These are phyloP conservation scores for Colletotrichum abscissum DNA, from an alignment of 2,329 filamentous ascomycete species.

Conservation along the genomic window DNA sequence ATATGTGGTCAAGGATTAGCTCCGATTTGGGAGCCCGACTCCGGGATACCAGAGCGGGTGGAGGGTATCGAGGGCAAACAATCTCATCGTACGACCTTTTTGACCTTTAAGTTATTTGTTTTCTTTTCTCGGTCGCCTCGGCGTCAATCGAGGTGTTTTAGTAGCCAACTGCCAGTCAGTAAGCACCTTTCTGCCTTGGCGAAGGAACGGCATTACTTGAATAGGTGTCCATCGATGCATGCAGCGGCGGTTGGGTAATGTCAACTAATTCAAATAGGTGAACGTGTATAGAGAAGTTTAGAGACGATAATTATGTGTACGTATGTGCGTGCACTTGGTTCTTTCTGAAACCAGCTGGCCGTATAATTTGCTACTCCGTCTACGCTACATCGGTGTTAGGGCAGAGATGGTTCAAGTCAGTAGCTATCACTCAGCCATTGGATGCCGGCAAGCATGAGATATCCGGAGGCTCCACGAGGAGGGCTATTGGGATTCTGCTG, in stretches of 20 bases:
- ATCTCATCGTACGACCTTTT: slow-evolving; percentile 1
- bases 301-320: neutral
- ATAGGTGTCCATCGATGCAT: neutral
- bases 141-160: neutral
- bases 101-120: neutral
- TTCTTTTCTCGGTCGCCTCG: slow-evolving; percentile 1
- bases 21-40: neutral
- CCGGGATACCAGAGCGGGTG: neutral
- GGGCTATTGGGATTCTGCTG: neutral
- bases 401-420: no score
- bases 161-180: neutral
- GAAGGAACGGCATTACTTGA: slow-evolving; percentile 4
- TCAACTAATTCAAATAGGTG: neutral
- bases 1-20: neutral
- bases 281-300: neutral
- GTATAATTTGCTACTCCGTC: neutral
- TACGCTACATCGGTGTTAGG: neutral
- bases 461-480: neutral
- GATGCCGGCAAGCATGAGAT: neutral
- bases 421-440: no score
- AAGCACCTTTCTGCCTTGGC: neutral
- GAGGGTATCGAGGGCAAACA: neutral
- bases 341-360: neutral
- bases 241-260: neutral
- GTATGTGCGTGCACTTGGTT: neutral